phyloP scores from a whole-genome alignment of 2,329 filamentous ascomycete species.

The Ambrosiella xylebori region DNA sequence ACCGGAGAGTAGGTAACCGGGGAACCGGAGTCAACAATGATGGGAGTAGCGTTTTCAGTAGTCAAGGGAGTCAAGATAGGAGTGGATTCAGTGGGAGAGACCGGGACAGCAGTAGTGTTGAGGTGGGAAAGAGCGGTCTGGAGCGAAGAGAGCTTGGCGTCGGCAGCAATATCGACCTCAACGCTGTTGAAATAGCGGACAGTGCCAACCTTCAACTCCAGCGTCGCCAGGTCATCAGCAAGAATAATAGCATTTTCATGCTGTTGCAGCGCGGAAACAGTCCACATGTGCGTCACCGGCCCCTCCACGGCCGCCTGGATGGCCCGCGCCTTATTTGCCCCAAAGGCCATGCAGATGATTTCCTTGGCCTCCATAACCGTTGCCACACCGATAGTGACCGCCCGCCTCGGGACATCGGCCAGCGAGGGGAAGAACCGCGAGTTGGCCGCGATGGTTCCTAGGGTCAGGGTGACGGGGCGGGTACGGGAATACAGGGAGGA shows the following conservation, averaged over 20 bases:
- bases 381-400: slow-evolving; percentile 68
- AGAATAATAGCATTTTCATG: slow-evolving; percentile 71
- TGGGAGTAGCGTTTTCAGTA: slow-evolving; percentile 19
- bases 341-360: slow-evolving; percentile 67
- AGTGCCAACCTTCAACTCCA: slow-evolving; percentile 57
- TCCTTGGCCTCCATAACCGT: slow-evolving; percentile 68
- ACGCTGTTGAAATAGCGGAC: slow-evolving; percentile 59
- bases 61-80: slow-evolving; percentile 7
- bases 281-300: slow-evolving; percentile 83
- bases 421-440: slow-evolving; percentile 56
- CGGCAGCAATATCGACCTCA: slow-evolving; percentile 43
- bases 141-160: slow-evolving; percentile 31
- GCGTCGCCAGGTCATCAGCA: slow-evolving; percentile 62
- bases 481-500: slow-evolving; percentile 62
- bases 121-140: slow-evolving; percentile 28
- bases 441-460: slow-evolving; percentile 75
- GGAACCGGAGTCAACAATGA: slow-evolving; percentile 27
- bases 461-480: slow-evolving; percentile 70
- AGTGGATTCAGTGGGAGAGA: not conserved
- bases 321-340: slow-evolving; percentile 64
- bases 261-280: slow-evolving; percentile 61
- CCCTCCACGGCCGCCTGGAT: slow-evolving; percentile 68
- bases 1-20: slow-evolving; percentile 16
- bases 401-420: slow-evolving; percentile 67
- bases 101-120: not conserved